Conservation (phyloP, 2,329 filamentous ascomycete genomes). For the Trichoderma polysporum region DNA sequence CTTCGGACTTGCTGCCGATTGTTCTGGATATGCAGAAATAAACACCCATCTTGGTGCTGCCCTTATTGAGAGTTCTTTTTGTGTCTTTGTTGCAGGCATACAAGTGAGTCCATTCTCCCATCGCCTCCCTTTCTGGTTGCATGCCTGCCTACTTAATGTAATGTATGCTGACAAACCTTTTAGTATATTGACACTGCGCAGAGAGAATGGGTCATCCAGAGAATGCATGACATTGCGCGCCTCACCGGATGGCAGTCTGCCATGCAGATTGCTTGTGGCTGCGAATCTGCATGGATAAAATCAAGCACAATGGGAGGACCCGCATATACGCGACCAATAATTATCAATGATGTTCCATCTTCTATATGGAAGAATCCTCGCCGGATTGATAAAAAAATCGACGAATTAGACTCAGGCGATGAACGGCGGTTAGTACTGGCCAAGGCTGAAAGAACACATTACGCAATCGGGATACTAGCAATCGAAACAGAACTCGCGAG, state of each 20-base stretch:
- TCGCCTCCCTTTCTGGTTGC: background rate
- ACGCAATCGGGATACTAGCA: conserved; percentile 75
- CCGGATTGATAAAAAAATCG: conserved; percentile 52
- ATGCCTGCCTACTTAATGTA: background rate
- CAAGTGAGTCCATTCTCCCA: conserved; percentile 47
- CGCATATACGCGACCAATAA: conserved; percentile 59
- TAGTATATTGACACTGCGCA: conserved; percentile 72
- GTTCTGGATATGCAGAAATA: conserved; percentile 55
- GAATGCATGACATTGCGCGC: conserved; percentile 71
- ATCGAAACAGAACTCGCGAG: conserved; percentile 73
- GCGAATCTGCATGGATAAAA: conserved; percentile 80
- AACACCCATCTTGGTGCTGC: conserved; percentile 78
- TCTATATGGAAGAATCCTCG: conserved; percentile 52
- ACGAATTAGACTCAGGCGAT: conserved; percentile 44
- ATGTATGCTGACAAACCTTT: conserved; percentile 22
- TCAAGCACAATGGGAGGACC: conserved; percentile 72
- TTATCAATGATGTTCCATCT: conserved; percentile 37
- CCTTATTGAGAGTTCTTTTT: conserved; percentile 78
- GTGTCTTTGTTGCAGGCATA: conserved; percentile 83
- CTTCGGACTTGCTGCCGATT: conserved; percentile 65
- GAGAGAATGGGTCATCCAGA: conserved; percentile 72
- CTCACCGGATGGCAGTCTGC: conserved; percentile 88
- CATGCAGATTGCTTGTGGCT: conserved; percentile 76
- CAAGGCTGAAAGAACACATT: conserved; percentile 63
- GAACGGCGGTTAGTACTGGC: conserved; percentile 57